A percentile compares a stretch with the other conserved stretches of the same genome.
phyloP scores from a whole-genome alignment of 345 rosid genomes.

The Salix udensis region DNA sequence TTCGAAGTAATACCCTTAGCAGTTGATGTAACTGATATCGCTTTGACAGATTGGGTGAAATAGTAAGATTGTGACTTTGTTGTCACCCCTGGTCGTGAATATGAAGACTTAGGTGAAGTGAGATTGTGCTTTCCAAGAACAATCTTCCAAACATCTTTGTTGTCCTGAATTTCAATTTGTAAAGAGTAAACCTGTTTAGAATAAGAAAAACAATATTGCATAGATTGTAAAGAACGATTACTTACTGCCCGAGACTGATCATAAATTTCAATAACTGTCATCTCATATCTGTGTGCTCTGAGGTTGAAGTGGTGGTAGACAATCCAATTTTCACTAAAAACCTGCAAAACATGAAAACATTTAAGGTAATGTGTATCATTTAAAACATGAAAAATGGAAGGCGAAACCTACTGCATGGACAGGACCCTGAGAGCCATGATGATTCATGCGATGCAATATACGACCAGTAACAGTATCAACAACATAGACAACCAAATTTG shows the following conservation, averaged over 20 bases:
- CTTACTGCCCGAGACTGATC: constrained; percentile 98
- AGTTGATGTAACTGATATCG: constrained; percentile 82
- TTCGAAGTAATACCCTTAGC: constrained; percentile 96
- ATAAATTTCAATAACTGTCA: constrained; percentile 89
- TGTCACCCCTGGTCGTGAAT: constrained; percentile 80
- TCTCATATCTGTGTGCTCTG: constrained; percentile 93
- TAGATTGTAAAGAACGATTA: not conserved
- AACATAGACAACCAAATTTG: constrained; percentile 72
- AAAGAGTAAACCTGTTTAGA: constrained; percentile 11
- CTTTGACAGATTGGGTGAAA: constrained; percentile 83
- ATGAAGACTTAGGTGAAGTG: constrained; percentile 70
- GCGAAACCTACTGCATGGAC: constrained; percentile 72
- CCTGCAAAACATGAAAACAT: constrained; percentile 46
- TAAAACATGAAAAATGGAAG: not conserved
- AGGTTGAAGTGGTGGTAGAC: constrained; percentile 97
- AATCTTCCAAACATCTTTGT: constrained; percentile 91
- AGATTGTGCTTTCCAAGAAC: constrained; percentile 95
- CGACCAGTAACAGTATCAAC: constrained; percentile 91
- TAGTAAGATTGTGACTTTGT: constrained; percentile 93
- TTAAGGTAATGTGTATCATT: constrained; percentile 20
- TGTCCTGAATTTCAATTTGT: constrained; percentile 58
- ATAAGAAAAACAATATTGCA: not conserved
- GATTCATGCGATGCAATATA: constrained; percentile 82
- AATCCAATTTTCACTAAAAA: constrained; percentile 97
- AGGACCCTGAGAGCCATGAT: constrained; percentile 94